phyloP scores from a whole-genome alignment of 192 early-diverging fungal species.

The Coemansia sp. region DNA sequence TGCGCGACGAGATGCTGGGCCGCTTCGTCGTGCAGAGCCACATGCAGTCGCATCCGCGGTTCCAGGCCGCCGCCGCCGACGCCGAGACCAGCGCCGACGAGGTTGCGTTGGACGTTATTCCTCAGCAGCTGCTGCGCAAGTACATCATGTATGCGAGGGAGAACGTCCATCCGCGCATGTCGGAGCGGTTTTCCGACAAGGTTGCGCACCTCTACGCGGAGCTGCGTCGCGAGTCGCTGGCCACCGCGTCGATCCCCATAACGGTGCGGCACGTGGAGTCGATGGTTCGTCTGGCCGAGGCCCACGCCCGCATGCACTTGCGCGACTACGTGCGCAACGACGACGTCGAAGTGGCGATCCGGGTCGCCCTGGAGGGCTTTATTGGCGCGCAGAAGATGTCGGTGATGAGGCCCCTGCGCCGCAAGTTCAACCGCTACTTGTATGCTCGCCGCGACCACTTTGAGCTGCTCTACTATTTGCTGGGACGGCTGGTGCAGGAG shows the following conservation, averaged over 20 bases:
- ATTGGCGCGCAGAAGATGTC: slow-evolving; percentile 91
- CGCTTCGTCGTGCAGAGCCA: slow-evolving; percentile 93
- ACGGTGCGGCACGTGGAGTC: slow-evolving; percentile 86
- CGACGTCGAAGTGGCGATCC: slow-evolving; percentile 92
- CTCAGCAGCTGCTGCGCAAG: slow-evolving; percentile 79
- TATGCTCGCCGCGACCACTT: slow-evolving; percentile 71
- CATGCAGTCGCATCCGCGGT: slow-evolving; percentile 83
- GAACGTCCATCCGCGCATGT: slow-evolving; percentile 72
- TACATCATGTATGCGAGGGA: slow-evolving; percentile 87
- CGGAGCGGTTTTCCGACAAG: slow-evolving; percentile 84
- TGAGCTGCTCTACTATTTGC: slow-evolving; percentile 73
- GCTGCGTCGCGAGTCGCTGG: slow-evolving; percentile 81
- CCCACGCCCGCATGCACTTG: slow-evolving; percentile 94
- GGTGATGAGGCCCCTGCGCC: slow-evolving; percentile 78
- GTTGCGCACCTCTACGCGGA: slow-evolving; percentile 87
- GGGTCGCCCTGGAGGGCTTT: slow-evolving; percentile 84
- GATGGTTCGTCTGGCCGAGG: slow-evolving; percentile 82
- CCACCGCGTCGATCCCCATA: slow-evolving; percentile 77
- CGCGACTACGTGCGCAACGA: slow-evolving; percentile 85
- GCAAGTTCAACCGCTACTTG: slow-evolving; percentile 85
- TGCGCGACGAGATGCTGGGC: slow-evolving; percentile 86
- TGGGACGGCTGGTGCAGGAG: slow-evolving; percentile 73
- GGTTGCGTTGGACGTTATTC: slow-evolving; percentile 58
- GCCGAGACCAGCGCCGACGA: slow-evolving; percentile 30
- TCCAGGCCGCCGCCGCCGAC: slow-evolving; percentile 19